Evolutionary conservation across 805 yeast species (phyloP).

Genomic region (Kluyveromyces starmeri): DNA sequence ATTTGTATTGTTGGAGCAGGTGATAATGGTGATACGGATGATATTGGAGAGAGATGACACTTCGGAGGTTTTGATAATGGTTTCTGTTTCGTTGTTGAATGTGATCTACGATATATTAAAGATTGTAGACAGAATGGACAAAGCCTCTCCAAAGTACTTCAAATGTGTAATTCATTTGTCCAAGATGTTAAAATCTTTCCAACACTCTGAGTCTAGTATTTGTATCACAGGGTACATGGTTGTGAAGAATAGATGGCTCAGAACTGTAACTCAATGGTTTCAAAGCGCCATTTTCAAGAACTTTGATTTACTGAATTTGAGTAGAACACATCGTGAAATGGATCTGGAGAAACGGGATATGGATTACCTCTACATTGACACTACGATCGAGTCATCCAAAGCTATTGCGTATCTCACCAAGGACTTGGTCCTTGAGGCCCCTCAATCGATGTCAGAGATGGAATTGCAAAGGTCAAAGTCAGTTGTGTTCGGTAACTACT

Average conservation of each 20-base stretch:
- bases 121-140: slow-evolving; percentile 20
- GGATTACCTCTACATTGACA: slow-evolving; percentile 44
- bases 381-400: slow-evolving; percentile 56
- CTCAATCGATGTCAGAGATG: slow-evolving; percentile 43
- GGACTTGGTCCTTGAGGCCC: slow-evolving; percentile 50
- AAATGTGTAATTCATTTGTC: slow-evolving; percentile 29
- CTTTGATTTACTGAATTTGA: slow-evolving; percentile 24
- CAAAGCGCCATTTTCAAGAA: slow-evolving; percentile 41
- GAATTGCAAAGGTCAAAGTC: slow-evolving; percentile 48
- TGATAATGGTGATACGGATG: slow-evolving; percentile 37
- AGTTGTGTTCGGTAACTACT: slow-evolving; percentile 60
- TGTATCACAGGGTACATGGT: slow-evolving; percentile 36
- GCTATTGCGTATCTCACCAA: slow-evolving; percentile 48
- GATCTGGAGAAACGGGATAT: slow-evolving; percentile 32
- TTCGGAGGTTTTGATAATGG: slow-evolving; percentile 23
- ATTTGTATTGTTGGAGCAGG: slow-evolving; percentile 39
- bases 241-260: slow-evolving; percentile 40
- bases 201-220: slow-evolving; percentile 20
- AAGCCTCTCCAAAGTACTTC: slow-evolving; percentile 19
- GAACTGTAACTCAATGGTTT: slow-evolving; percentile 43
- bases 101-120: slow-evolving; percentile 27
- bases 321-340: slow-evolving; percentile 30
- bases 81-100: slow-evolving; percentile 29
- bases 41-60: slow-evolving; percentile 29
- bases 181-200: slow-evolving; percentile 26